phyloP scores from a whole-genome alignment of 768 basidiomycete genomes.

The Lactifluus hygrophoroides region DNA sequence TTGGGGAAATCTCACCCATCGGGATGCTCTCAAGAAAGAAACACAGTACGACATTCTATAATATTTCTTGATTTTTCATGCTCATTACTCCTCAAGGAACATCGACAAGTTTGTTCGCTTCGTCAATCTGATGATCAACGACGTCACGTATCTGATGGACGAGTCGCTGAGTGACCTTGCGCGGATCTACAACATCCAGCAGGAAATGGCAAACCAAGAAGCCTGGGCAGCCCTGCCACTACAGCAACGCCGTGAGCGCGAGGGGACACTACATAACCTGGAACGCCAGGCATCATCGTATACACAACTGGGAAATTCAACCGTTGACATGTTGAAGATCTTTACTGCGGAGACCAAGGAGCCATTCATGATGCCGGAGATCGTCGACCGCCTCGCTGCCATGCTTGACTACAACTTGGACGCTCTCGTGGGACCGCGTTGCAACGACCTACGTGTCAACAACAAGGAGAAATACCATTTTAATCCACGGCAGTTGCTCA shows the following conservation, averaged over 20 bases:
- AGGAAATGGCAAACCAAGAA: constrained; percentile 69
- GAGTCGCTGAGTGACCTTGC: constrained; percentile 85
- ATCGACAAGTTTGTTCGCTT: constrained; percentile 93
- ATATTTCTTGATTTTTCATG: background rate
- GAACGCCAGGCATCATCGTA: constrained; percentile 84
- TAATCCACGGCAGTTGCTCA: constrained; percentile 71
- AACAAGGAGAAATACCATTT: constrained; percentile 87
- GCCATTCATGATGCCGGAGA: constrained; percentile 95
- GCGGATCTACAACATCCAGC: constrained; percentile 81
- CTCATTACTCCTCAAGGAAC: constrained; percentile 40
- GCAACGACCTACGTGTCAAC: constrained; percentile 75
- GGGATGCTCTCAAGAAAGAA: constrained; percentile 76
- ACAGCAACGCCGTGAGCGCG: constrained; percentile 78
- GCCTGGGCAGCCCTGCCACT: constrained; percentile 59
- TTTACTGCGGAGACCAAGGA: constrained; percentile 88
- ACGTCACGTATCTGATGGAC: constrained; percentile 96
- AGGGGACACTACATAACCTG: constrained; percentile 63
- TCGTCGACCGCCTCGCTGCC: constrained; percentile 89
- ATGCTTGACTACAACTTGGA: constrained; percentile 95
- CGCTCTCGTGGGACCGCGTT: constrained; percentile 81
- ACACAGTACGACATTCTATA: constrained; percentile 47
- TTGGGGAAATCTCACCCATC: constrained; percentile 86
- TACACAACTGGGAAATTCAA: constrained; percentile 77
- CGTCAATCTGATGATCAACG: constrained; percentile 97
- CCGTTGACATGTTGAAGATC: constrained; percentile 82